Percentiles rank a stretch among this genome's conserved stretches.
These are phyloP conservation scores for Hemisphaericaspora nanyangensis DNA, from an alignment of 805 yeast species.

Conservation along the genomic window DNA sequence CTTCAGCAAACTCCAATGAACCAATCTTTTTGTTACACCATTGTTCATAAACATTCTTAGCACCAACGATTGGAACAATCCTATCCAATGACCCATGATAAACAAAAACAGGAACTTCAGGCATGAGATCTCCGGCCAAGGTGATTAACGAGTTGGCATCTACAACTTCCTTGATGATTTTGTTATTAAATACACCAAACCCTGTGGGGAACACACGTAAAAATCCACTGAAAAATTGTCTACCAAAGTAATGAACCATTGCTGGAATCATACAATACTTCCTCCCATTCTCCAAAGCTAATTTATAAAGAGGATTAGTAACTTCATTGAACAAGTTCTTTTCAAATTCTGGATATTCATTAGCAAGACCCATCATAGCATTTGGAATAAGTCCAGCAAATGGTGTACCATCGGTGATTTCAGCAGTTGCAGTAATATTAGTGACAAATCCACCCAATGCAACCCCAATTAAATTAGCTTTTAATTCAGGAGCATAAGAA, in stretches of 20 bases:
- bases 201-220: conserved; percentile 12
- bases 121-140: conserved; percentile 10
- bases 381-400: conserved; percentile 28
- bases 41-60: conserved; percentile 17
- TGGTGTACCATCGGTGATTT: conserved; percentile 19
- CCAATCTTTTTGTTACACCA: conserved; percentile 26
- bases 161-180: conserved; percentile 11
- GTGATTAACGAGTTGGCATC: conserved; percentile 20
- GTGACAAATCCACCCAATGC: conserved; percentile 37
- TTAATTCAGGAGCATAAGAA: conserved; percentile 30
- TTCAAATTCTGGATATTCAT: conserved; percentile 24
- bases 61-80: conserved; percentile 16
- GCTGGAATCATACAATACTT: conserved; percentile 4
- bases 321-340: background rate
- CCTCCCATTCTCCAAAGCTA: conserved; percentile 1
- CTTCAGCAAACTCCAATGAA: conserved; percentile 26
- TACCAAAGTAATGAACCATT: conserved; percentile 6
- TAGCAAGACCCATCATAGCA: conserved; percentile 28
- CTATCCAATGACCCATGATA: conserved; percentile 19
- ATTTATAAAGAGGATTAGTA: background rate
- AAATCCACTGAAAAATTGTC: conserved; percentile 11
- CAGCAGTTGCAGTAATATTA: conserved; percentile 26
- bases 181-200: conserved; percentile 12
- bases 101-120: conserved; percentile 18
- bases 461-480: conserved; percentile 23